These are phyloP conservation scores for Spergularia bocconei DNA, from an alignment of 148 eudicot species.

Conservation along the genomic window DNA sequence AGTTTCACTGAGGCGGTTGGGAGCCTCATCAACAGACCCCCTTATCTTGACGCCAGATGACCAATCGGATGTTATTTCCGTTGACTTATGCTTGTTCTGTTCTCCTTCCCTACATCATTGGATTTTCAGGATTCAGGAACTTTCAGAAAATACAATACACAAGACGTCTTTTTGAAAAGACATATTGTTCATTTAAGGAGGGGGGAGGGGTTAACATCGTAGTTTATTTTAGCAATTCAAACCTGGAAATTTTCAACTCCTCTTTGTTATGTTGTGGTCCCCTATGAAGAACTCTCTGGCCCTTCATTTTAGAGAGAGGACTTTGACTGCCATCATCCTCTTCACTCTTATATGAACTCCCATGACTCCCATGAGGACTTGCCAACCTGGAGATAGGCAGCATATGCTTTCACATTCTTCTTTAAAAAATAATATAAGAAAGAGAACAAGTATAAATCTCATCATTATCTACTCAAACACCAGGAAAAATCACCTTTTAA, in stretches of 20 bases:
- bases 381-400: slow-evolving; percentile 30
- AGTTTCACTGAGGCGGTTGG: slow-evolving; percentile 28
- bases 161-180: not conserved
- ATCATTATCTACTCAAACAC: not conserved
- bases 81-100: slow-evolving; percentile 37
- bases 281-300: slow-evolving; percentile 33
- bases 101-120: slow-evolving; percentile 41
- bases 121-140: slow-evolving; percentile 8
- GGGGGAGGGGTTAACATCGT: not conserved
- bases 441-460: not conserved
- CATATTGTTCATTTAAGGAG: not conserved
- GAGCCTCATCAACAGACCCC: slow-evolving; percentile 40
- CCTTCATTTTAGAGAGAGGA: slow-evolving; percentile 37
- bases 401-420: not conserved
- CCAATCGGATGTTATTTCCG: slow-evolving; percentile 32
- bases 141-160: slow-evolving; percentile 14
- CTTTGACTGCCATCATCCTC: slow-evolving; percentile 38
- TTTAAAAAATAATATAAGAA: not conserved
- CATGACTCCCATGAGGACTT: slow-evolving; percentile 37
- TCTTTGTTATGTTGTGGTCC: slow-evolving; percentile 30
- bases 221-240: slow-evolving; percentile 5
- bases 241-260: slow-evolving; percentile 40
- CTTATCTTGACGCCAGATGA: slow-evolving; percentile 28
- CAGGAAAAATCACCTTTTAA: slow-evolving; percentile 26
- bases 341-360: slow-evolving; percentile 25